These are phyloP conservation scores for Penicillium longicatenatum DNA, from an alignment of 495 filamentous ascomycete genomes.

Conservation along the genomic window DNA sequence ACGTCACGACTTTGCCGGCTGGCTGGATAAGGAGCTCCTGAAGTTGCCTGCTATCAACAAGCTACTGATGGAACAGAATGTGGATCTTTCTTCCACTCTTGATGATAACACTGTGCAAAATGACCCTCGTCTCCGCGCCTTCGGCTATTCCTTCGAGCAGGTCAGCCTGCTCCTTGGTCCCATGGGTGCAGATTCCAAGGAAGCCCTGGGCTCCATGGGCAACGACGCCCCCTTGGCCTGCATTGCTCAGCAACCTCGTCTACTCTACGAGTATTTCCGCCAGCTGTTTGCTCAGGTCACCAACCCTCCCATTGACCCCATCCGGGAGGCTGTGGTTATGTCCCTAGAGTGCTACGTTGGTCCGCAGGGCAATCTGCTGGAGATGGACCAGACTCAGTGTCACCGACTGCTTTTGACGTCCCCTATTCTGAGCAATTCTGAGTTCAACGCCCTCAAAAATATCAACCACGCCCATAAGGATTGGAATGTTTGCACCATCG, in stretches of 20 bases:
- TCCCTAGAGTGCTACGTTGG: slow-evolving; percentile 97
- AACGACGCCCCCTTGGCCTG: slow-evolving; percentile 97
- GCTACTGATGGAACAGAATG: slow-evolving; percentile 55
- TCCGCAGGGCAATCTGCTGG: slow-evolving; percentile 94
- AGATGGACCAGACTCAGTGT: slow-evolving; percentile 92
- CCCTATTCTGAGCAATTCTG: slow-evolving; percentile 85
- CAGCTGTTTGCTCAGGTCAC: slow-evolving; percentile 99
- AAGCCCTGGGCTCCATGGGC: slow-evolving; percentile 99
- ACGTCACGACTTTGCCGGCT: slow-evolving; percentile 82
- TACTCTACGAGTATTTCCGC: slow-evolving; percentile 97
- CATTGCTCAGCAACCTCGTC: slow-evolving; percentile 82
- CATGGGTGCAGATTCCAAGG: slow-evolving; percentile 98
- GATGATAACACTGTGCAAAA: slow-evolving; percentile 78
- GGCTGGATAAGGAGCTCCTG: slow-evolving; percentile 87
- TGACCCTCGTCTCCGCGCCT: slow-evolving; percentile 82
- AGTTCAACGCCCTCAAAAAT: slow-evolving; percentile 88
- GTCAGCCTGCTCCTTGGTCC: slow-evolving; percentile 91
- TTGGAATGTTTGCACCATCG: slow-evolving; percentile 93
- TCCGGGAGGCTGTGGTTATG: slow-evolving; percentile 99
- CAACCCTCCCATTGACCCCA: slow-evolving; percentile 98
- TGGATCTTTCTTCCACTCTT: slow-evolving; percentile 65
- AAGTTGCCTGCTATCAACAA: slow-evolving; percentile 74
- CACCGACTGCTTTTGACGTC: slow-evolving; percentile 84
- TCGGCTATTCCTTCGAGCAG: slow-evolving; percentile 97
- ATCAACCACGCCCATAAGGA: slow-evolving; percentile 72